Evolutionary conservation across 345 rosid species (phyloP), one percentile per base, ranked within the genome.

Genomic region (Raphanus raphanistrum): DNA sequence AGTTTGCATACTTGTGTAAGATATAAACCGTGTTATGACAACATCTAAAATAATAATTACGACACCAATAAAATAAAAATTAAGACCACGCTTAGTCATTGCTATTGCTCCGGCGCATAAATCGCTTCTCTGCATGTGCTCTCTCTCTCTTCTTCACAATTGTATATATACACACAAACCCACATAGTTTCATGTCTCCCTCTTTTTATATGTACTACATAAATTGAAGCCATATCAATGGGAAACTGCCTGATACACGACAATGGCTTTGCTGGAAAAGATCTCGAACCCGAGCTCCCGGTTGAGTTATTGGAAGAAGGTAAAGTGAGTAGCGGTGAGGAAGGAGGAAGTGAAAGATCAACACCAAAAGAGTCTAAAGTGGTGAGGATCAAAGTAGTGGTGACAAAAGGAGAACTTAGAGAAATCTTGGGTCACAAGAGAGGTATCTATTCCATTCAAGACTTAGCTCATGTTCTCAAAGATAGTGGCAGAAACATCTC

Each of bases 401-500:
- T 88, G 82, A 87, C 88, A 2, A 85, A 72, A 76, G 66, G 84
- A 60, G 95, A 90, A 76, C 78, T 90, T 76, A 76, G 69, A 80
- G 82, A 85, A 27, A 76, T 86, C 21, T 70, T 90, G 74, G 76
- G 61, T 12, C 60, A 43, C 25, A 25, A 69, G 2, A 31, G 54
- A 68, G 80, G 69, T 17, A 27, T 17, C 1, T 64, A 77, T 66
- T 81, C 86, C 3, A 60, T 71, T 76, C 86, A 82, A 82, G 71
- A 81, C 25, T 52, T 90, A 81, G 32, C 80, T 38, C 80, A 72
- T 26, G 82, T 74, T 5, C 21, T 80, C 78, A 82, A 64, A 77
- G 72, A 75, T 68, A 86, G 89, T 70, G 48, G 36, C 29, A 6
- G 65, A 28, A 61, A 29, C 65, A 61, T 61, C 36, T 61, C 65